These are phyloP conservation scores for Nemophila menziesii DNA, from an alignment of 257 asterid species.

Conservation along the genomic window DNA sequence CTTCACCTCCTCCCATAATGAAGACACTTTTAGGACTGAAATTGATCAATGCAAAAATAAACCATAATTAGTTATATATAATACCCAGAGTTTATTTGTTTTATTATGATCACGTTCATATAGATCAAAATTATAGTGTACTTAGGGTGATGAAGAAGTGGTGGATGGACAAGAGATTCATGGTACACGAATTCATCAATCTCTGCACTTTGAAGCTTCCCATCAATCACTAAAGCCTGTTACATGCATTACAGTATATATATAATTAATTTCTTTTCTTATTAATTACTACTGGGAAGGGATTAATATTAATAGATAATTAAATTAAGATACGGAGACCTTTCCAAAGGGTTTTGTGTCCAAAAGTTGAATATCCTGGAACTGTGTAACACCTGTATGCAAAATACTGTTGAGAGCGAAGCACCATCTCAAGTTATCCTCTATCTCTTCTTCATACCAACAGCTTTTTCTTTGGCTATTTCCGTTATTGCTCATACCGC, in stretches of 20 bases:
- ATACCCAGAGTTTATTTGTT: background rate
- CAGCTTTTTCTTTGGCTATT: constrained; percentile 81
- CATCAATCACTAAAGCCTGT: constrained; percentile 91
- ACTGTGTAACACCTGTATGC: constrained; percentile 85
- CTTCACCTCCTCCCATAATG: constrained; percentile 99
- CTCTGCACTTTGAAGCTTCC: constrained; percentile 96
- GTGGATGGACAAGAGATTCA: constrained; percentile 88
- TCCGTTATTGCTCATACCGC: constrained; percentile 28
- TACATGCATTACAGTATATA: background rate
- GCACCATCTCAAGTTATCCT: constrained; percentile 87
- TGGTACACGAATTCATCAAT: constrained; percentile 90
- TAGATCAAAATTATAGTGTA: constrained; percentile 12
- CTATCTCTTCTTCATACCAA: constrained; percentile 98
- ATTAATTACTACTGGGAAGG: background rate
- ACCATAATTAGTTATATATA: background rate
- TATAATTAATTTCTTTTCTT: background rate
- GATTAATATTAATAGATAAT: too few relatives aligned
- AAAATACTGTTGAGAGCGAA: constrained; percentile 92
- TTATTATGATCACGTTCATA: background rate
- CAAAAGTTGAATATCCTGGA: constrained; percentile 84
- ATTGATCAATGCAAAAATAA: background rate
- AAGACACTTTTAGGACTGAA: constrained; percentile 72
- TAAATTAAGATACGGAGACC: constrained; percentile 16
- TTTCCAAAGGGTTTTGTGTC: constrained; percentile 96
- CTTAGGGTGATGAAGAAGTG: constrained; percentile 66